Percentiles rank a stretch among this genome's conserved stretches.
Conservation (phyloP, 2,329 filamentous ascomycete genomes). For the Hypoxylon sp. region DNA sequence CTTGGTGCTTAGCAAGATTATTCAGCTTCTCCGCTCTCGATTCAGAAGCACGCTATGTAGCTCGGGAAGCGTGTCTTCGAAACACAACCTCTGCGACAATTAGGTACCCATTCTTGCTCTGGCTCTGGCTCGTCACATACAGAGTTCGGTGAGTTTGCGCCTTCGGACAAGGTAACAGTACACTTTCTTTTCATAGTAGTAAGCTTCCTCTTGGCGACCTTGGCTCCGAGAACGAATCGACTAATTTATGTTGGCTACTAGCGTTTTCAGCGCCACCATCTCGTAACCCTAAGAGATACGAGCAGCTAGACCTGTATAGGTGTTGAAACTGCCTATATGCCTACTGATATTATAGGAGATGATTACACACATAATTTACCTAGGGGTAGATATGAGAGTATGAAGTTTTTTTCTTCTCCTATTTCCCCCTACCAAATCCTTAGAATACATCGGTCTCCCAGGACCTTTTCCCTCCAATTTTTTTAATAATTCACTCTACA, state of each 20-base stretch:
- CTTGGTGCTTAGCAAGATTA: background rate
- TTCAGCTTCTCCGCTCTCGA: constrained; percentile 9
- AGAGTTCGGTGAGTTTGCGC: background rate
- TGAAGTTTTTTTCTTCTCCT: too few relatives aligned
- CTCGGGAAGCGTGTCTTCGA: background rate
- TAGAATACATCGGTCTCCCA: constrained; percentile 6
- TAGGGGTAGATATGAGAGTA: background rate
- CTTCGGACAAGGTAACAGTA: background rate
- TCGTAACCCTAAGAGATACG: background rate
- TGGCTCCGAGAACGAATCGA: background rate
- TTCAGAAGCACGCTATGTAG: background rate
- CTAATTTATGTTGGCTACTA: background rate
- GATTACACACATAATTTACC: background rate
- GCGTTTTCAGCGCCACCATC: constrained; percentile 6
- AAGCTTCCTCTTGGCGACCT: background rate
- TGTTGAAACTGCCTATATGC: constrained; percentile 4
- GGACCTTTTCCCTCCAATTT: background rate
- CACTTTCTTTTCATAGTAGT: constrained; percentile 1
- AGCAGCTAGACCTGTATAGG: background rate
- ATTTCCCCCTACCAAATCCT: constrained; percentile 5
- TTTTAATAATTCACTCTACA: constrained; percentile 7
- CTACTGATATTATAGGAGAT: background rate
- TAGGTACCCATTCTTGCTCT: background rate
- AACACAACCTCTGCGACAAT: background rate
- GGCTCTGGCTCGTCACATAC: background rate